A percentile compares a stretch with the other conserved stretches of the same genome.
Conservation (phyloP, 306 rosid genomes). For the Castanea mollissima region DNA sequence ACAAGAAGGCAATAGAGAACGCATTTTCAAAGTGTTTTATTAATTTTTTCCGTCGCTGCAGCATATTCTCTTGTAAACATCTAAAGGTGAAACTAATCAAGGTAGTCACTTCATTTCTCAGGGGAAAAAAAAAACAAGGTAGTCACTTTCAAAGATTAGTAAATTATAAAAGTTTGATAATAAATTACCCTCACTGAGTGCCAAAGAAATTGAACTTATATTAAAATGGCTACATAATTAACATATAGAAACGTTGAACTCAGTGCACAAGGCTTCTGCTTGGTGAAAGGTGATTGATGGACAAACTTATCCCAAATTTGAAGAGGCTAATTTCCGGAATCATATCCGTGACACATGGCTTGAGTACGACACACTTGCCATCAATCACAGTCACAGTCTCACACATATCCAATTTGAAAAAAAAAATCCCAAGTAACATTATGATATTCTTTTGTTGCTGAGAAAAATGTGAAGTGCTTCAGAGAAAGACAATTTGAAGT, state of each 20-base stretch:
- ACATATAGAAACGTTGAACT: background rate
- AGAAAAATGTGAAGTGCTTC: background rate
- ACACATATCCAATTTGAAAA: background rate
- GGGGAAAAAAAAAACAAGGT: background rate
- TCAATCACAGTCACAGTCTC: too few species aligned
- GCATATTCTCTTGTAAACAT: too few species aligned
- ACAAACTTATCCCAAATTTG: too few species aligned
- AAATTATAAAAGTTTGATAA: background rate
- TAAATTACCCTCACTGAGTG: background rate
- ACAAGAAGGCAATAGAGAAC: background rate
- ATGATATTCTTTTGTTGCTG: background rate
- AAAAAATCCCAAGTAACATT: background rate
- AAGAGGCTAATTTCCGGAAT: too few species aligned
- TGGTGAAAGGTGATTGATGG: too few species aligned
- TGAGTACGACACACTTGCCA: too few species aligned
- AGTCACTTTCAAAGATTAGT: background rate
- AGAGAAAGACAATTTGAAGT: conserved; percentile 7
- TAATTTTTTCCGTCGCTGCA: background rate
- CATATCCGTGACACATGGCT: too few species aligned
- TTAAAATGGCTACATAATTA: background rate
- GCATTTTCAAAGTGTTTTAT: background rate
- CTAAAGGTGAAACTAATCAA: background rate
- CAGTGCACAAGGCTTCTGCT: too few species aligned
- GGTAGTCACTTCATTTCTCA: background rate
- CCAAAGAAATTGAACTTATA: background rate